A percentile compares a stretch with the other conserved stretches of the same genome.
phyloP scores from a whole-genome alignment of 768 basidiomycete genomes.

The Tephrocybe sp. region DNA sequence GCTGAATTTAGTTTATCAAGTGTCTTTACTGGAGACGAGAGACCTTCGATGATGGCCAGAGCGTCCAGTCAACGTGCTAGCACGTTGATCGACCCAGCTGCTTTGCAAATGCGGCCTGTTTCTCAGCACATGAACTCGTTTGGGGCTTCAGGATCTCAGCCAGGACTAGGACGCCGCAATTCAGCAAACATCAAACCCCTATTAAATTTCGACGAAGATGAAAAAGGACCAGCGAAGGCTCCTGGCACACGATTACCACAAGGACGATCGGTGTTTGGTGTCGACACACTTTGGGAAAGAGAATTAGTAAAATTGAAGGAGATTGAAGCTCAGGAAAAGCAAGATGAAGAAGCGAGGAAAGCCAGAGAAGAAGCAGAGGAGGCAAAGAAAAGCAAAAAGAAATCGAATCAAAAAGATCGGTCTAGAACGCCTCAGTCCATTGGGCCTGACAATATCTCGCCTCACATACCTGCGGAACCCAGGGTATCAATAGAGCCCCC shows the following conservation, averaged over 20 bases:
- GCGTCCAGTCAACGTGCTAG: constrained; percentile 50
- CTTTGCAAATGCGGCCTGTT: constrained; percentile 50
- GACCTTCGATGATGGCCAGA: constrained; percentile 93
- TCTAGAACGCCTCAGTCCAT: constrained; percentile 13
- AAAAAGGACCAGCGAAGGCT: constrained; percentile 28
- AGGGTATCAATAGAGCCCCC: constrained; percentile 40
- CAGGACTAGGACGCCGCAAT: constrained; percentile 42
- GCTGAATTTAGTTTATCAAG: constrained; percentile 36
- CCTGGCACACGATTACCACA: constrained; percentile 31
- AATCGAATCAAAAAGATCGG: constrained; percentile 44
- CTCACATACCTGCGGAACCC: constrained; percentile 19
- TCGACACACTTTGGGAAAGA: constrained; percentile 90
- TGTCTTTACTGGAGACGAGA: constrained; percentile 83
- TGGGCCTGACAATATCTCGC: constrained; percentile 12
- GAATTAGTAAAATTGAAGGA: constrained; percentile 80
- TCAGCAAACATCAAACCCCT: constrained; percentile 64
- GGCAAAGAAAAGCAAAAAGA: constrained; percentile 48
- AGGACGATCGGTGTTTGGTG: constrained; percentile 86
- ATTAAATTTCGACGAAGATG: constrained; percentile 60
- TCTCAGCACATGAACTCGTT: constrained; percentile 46
- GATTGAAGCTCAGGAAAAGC: constrained; percentile 70
- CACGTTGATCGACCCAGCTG: constrained; percentile 74
- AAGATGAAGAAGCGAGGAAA: constrained; percentile 52
- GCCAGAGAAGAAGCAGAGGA: constrained; percentile 47
- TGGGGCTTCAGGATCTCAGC: constrained; percentile 35